Evolutionary conservation across 768 basidiomycete species (phyloP), one percentile per base, ranked within the genome.

Genomic region (Crassisporium funariophilum): DNA sequence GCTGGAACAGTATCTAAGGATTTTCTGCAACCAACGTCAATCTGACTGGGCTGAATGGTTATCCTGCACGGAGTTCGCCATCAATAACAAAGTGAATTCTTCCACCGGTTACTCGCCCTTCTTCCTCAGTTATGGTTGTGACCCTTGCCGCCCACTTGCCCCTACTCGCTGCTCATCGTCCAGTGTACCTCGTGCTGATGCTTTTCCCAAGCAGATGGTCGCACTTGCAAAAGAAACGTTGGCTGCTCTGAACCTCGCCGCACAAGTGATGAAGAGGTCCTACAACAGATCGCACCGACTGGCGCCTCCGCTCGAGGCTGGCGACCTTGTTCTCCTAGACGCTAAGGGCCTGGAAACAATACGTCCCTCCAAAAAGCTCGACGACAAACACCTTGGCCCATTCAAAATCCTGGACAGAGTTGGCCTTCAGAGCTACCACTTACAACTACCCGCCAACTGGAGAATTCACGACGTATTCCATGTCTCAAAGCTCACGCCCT

Each of bases 51-150:
- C n/a, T n/a, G n/a, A n/a, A n/a, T n/a, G n/a, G n/a, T n/a, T n/a
- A n/a, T n/a, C n/a, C n/a, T n/a, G n/a, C 11, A 58, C 66, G 0
- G 61, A 71, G 31, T 72, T 70, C 41, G 55, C 65, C 1, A 60
- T 61, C 42, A 71, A 71, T 47, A 62, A 64, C 43, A 49, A 56
- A 6, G 38, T 53, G 0, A 50, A 59, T 19, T 44, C 57, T 1
- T 49, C 64, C 1, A 70, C 62, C n/a, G 59, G 62, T 8, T 47
- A 27, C 22, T 50, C 48, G 0, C 69, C 65, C 0, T 69, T 70
- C 56, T 65, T 60, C 31, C 34, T 62, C 5, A 67, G 65, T 49
- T 55, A 64, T 31, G 63, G 68, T 19, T 55, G 53, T 17, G 44
- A 68, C 33, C 64, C 64, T n/a, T n/a, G n/a, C n/a, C 35, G 58